Evolutionary conservation across 2,329 filamentous ascomycete genomes (phyloP).

Genomic region (Trichoderma citrinoviride): DNA sequence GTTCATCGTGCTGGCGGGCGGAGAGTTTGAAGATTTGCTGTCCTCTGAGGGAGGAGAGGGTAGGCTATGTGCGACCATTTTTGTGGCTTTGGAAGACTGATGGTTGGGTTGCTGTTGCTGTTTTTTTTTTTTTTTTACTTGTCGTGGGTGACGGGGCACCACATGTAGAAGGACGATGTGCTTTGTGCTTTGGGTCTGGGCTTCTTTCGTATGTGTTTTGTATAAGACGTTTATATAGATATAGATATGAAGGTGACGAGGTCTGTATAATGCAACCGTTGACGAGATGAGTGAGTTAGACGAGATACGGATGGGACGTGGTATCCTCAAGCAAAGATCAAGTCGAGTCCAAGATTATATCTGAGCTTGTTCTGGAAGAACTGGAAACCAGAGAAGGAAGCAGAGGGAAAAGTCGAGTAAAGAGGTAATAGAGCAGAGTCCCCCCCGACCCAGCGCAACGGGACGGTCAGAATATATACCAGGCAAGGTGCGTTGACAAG

Average conservation of each 20-base stretch:
- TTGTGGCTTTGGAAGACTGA: conserved; percentile 23
- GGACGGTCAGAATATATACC: conserved; percentile 16
- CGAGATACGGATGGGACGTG: too few species aligned
- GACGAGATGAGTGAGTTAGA: too few species aligned
- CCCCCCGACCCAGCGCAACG: conserved; percentile 6
- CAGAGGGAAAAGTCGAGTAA: neutral
- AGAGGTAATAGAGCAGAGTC: neutral
- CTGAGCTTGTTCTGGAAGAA: too few species aligned
- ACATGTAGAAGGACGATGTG: neutral
- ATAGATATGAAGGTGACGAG: neutral
- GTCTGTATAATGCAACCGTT: neutral
- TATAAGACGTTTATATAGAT: too few species aligned
- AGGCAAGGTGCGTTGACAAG: neutral
- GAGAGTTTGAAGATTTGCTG: conserved; percentile 35
- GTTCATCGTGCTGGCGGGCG: conserved; percentile 29
- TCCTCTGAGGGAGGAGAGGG: conserved; percentile 55
- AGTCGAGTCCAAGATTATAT: neutral
- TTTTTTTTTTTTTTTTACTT: too few species aligned
- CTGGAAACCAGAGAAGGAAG: neutral
- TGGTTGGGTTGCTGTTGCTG: too few species aligned
- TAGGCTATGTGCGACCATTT: conserved; percentile 49
- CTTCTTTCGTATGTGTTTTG: too few species aligned
- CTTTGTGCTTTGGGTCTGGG: too few species aligned
- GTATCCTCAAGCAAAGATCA: neutral
- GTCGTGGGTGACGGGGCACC: neutral